Percentiles rank a stretch among this genome's conserved stretches.
These are phyloP conservation scores for Plasmopara halstedii DNA, from an alignment of 352 stramenopile genomes.

Conservation along the genomic window DNA sequence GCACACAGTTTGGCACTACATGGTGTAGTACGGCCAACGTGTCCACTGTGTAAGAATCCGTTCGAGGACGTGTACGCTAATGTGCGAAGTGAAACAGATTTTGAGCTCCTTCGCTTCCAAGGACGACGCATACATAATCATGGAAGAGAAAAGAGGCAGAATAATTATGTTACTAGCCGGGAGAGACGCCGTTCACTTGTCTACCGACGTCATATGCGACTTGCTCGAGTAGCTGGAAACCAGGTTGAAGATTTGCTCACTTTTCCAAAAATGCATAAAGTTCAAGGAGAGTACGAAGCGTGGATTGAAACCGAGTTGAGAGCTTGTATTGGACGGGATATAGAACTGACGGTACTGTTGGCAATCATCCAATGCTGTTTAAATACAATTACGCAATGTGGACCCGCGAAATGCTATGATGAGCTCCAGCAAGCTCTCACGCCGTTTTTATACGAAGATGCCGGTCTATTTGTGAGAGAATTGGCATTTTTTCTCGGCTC, in stretches of 20 bases:
- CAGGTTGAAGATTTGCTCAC: constrained; percentile 9
- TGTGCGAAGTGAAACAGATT: constrained; percentile 59
- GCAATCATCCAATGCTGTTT: constrained; percentile 54
- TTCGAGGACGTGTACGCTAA: constrained; percentile 56
- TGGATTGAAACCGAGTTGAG: constrained; percentile 60
- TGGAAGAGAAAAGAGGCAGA: constrained; percentile 7
- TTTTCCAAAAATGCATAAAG: constrained; percentile 39
- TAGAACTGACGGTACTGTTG: constrained; percentile 63
- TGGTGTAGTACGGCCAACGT: constrained; percentile 41
- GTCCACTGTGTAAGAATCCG: constrained; percentile 57
- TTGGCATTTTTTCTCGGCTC: constrained; percentile 58
- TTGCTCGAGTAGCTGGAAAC: constrained; percentile 40
- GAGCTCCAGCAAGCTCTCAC: constrained; percentile 41
- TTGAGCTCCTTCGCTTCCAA: constrained; percentile 44
- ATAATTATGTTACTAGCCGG: not conserved
- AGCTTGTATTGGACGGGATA: constrained; percentile 55
- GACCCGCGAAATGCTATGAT: constrained; percentile 27
- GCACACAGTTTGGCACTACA: constrained; percentile 47
- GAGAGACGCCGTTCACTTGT: constrained; percentile 44
- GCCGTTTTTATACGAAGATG: constrained; percentile 63
- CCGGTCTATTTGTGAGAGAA: constrained; percentile 48
- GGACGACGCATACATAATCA: constrained; percentile 10
- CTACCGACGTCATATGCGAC: constrained; percentile 40
- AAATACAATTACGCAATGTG: constrained; percentile 37
- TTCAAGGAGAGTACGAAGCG: constrained; percentile 41